Evolutionary conservation across 129 eudicot genomes (phyloP).

Genomic region (Artemisia annua): DNA sequence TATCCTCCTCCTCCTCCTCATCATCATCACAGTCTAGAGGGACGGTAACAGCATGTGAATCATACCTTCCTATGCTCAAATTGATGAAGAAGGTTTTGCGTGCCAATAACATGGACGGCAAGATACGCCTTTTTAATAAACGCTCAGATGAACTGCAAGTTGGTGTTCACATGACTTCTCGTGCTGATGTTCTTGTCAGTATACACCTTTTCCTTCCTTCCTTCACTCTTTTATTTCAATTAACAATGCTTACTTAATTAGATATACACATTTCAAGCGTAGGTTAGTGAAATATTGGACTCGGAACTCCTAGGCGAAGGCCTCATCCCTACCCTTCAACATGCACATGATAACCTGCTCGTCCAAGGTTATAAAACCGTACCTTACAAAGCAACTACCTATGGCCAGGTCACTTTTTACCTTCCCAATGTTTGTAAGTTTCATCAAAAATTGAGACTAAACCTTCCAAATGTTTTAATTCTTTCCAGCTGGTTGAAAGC

Average conservation of each 20-base stretch:
- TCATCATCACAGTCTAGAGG: conserved; percentile 38
- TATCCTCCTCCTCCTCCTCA: not conserved
- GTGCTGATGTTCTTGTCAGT: conserved; percentile 89
- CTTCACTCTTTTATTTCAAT: not conserved
- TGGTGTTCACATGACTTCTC: conserved; percentile 70
- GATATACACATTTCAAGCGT: conserved; percentile 17
- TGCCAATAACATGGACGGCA: conserved; percentile 64
- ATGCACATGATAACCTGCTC: conserved; percentile 84
- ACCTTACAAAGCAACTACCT: conserved; percentile 75
- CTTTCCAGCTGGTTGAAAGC: conserved; percentile 75
- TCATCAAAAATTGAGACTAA: not conserved
- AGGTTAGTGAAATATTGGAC: conserved; percentile 95
- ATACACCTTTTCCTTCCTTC: conserved; percentile 7
- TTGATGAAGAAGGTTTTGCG: conserved; percentile 81
- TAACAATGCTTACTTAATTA: not conserved
- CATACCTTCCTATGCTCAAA: conserved; percentile 96
- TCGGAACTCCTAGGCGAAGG: conserved; percentile 94
- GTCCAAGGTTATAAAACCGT: conserved; percentile 71
- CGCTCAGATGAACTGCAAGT: conserved; percentile 79
- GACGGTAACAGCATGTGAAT: conserved; percentile 81
- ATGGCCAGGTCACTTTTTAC: conserved; percentile 62
- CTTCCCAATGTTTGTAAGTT: not conserved
- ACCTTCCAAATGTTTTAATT: not conserved
- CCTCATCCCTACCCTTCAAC: conserved; percentile 84
- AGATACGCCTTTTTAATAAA: conserved; percentile 63